A percentile compares a stretch with the other conserved stretches of the same genome.
phyloP scores from a whole-genome alignment of 495 filamentous ascomycete genomes.

The Neurospora sublineolata region DNA sequence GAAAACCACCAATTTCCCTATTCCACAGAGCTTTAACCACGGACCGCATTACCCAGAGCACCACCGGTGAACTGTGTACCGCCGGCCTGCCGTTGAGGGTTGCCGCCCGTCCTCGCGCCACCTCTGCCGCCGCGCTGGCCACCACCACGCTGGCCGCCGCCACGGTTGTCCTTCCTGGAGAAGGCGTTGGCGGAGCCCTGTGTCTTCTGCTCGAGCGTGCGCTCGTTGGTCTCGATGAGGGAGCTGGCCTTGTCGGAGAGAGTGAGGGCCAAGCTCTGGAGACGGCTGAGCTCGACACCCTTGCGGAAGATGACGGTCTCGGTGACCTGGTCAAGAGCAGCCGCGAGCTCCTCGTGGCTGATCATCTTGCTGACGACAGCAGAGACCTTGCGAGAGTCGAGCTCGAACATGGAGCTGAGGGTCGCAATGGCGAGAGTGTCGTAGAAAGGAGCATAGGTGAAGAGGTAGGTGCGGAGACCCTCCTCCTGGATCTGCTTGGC shows the following conservation, averaged over 20 bases:
- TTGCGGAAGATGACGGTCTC: constrained; percentile 97
- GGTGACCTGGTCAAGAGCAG: constrained; percentile 95
- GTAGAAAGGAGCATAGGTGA: constrained; percentile 99
- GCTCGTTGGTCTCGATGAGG: constrained; percentile 94
- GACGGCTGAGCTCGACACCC: constrained; percentile 90
- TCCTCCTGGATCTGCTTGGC: constrained; percentile 97
- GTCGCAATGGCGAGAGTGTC: constrained; percentile 83
- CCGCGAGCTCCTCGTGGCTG: constrained; percentile 92
- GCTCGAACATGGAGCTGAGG: constrained; percentile 89
- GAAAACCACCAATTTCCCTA: constrained; percentile 14
- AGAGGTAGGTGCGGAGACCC: constrained; percentile 93
- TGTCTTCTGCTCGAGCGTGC: constrained; percentile 90
- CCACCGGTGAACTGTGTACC: constrained; percentile 49
- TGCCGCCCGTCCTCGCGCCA: constrained; percentile 44
- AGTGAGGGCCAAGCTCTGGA: constrained; percentile 90
- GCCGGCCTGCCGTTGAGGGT: constrained; percentile 43
- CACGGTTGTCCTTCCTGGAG: constrained; percentile 70
- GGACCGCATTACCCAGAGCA: constrained; percentile 43
- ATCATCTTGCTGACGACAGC: constrained; percentile 99
- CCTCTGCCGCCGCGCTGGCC: constrained; percentile 57
- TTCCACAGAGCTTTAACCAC: constrained; percentile 27
- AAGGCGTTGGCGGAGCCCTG: constrained; percentile 92
- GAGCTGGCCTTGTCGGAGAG: constrained; percentile 91
- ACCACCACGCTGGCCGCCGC: constrained; percentile 60
- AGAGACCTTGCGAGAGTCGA: constrained; percentile 75